A percentile compares a stretch with the other conserved stretches of the same genome.
Conservation (phyloP, 164 flowering plant genomes). For the Vitis rupestris region DNA sequence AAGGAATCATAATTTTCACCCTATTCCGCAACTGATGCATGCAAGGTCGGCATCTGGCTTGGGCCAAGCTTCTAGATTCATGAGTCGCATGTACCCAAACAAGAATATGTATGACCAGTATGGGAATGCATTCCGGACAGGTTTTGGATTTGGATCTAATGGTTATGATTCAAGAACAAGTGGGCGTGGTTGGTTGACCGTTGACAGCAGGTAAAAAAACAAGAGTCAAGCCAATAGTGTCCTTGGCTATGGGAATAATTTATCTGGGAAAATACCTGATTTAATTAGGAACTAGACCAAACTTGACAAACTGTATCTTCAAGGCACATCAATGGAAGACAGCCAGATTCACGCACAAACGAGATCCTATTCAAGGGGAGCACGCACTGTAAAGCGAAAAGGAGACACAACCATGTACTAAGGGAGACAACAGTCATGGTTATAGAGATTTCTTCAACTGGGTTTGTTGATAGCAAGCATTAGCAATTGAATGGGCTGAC, state of each 20-base stretch:
- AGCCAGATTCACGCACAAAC: too few relatives aligned
- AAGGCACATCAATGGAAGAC: too few relatives aligned
- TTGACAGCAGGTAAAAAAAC: slow-evolving; percentile 50
- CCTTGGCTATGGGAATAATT: slow-evolving; percentile 21
- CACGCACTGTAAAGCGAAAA: too few relatives aligned
- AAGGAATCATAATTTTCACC: slow-evolving; percentile 46
- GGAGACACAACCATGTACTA: too few relatives aligned
- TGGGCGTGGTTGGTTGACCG: slow-evolving; percentile 51
- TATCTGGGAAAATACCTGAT: too few relatives aligned
- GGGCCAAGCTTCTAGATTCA: slow-evolving; percentile 28
- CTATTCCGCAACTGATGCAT: slow-evolving; percentile 35
- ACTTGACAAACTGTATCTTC: too few relatives aligned
- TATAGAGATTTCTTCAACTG: too few relatives aligned
- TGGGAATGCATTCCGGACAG: slow-evolving; percentile 30
- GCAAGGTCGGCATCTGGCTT: slow-evolving; percentile 26
- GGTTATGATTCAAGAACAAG: slow-evolving; percentile 36
- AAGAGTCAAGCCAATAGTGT: slow-evolving; percentile 27
- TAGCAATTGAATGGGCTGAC: too few relatives aligned
- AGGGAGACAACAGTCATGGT: too few relatives aligned
- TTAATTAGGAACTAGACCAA: too few relatives aligned
- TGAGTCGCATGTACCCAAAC: slow-evolving; percentile 44
- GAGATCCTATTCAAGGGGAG: too few relatives aligned
- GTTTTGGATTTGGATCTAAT: slow-evolving; percentile 34
- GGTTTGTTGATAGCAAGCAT: too few relatives aligned
- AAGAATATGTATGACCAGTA: slow-evolving; percentile 42